Conservation (phyloP, 441 rosid genomes). For the Corymbia calophylla region DNA sequence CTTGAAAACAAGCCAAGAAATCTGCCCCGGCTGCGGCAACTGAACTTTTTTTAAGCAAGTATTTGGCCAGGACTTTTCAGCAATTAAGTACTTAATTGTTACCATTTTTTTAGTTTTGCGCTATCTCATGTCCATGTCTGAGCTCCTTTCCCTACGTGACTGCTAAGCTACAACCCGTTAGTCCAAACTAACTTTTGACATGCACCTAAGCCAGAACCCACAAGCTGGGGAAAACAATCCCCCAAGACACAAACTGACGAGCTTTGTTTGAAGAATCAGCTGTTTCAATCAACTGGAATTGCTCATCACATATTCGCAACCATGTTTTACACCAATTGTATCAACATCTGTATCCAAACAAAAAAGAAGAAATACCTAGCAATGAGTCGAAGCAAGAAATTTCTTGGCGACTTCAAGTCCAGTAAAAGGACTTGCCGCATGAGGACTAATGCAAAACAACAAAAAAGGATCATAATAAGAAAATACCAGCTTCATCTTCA, state of each 20-base stretch:
- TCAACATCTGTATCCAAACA: background rate
- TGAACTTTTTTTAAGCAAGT: too few species aligned
- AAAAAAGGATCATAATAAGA: background rate
- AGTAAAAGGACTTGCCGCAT: background rate
- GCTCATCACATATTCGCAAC: background rate
- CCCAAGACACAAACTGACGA: background rate
- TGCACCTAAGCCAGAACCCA: background rate
- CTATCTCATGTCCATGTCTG: background rate
- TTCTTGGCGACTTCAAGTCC: background rate
- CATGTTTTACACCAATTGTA: background rate
- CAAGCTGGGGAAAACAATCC: background rate
- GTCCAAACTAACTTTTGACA: background rate
- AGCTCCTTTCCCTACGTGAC: background rate
- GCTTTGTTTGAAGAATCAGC: too few species aligned
- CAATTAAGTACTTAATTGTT: background rate
- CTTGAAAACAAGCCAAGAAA: background rate
- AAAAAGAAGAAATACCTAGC: background rate
- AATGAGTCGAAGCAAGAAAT: background rate
- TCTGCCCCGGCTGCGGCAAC: background rate
- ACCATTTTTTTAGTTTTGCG: too few species aligned
- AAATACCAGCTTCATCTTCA: background rate
- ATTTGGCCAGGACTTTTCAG: background rate
- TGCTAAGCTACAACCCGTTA: background rate
- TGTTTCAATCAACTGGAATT: background rate
- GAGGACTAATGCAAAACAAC: background rate